Conservation (phyloP, 345 rosid genomes). For the Brassica juncea region DNA sequence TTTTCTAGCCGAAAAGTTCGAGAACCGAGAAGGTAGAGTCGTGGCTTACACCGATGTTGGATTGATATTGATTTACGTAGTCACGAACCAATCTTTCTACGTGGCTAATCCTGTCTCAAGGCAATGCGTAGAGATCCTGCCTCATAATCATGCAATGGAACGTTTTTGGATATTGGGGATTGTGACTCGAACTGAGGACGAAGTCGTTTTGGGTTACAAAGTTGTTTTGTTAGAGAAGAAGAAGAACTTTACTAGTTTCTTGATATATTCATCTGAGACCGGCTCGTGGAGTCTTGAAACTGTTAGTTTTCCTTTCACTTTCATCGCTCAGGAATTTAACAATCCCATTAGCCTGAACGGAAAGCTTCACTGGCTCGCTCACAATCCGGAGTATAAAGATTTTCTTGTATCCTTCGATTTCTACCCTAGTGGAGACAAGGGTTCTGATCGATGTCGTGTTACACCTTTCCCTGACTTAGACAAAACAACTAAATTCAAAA, state of each 20-base stretch:
- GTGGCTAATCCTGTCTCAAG: neutral
- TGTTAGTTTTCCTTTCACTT: neutral
- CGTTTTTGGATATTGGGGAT: neutral
- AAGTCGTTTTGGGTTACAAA: neutral
- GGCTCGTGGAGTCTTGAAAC: slow-evolving; percentile 9
- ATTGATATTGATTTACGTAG: neutral
- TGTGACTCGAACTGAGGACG: neutral
- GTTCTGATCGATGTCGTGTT: neutral
- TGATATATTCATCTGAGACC: neutral
- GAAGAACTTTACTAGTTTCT: neutral
- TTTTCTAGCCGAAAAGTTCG: neutral
- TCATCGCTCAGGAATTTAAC: neutral
- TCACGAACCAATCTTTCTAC: neutral
- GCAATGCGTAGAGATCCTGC: neutral
- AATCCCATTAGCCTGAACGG: slow-evolving; percentile 5
- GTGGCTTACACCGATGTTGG: neutral
- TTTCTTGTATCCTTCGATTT: slow-evolving; percentile 1
- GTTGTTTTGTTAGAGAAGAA: neutral
- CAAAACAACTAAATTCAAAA: neutral
- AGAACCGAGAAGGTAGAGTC: neutral
- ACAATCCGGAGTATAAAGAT: no score
- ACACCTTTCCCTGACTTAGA: slow-evolving; percentile 5
- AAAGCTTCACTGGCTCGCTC: slow-evolving; percentile 7
- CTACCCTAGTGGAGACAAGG: neutral
- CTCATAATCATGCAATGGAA: neutral